Evolutionary conservation across 768 basidiomycete genomes (phyloP).

Genomic region (Phlegmacium glaucopus): DNA sequence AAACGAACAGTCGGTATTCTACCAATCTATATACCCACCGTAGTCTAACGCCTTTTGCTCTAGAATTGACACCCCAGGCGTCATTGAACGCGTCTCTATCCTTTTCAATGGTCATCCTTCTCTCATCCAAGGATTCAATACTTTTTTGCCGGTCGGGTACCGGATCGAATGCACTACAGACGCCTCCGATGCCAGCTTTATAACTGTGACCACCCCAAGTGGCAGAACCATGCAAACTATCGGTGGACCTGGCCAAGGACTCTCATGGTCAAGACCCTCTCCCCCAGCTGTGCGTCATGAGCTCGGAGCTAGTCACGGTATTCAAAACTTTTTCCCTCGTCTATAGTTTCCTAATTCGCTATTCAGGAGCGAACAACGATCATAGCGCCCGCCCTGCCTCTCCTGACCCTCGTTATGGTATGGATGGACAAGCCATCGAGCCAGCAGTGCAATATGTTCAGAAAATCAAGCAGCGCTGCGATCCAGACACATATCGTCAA

Average conservation of each 20-base stretch:
- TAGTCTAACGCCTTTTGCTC: conserved; percentile 1
- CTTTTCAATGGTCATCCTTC: conserved; percentile 88
- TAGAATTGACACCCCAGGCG: conserved; percentile 96
- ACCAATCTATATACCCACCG: not conserved
- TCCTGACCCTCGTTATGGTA: conserved; percentile 33
- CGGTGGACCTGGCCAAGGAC: conserved; percentile 35
- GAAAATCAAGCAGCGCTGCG: conserved; percentile 93
- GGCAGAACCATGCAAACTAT: conserved; percentile 62
- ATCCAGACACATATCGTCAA: conserved; percentile 80
- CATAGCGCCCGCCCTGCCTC: conserved; percentile 17
- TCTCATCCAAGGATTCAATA: conserved; percentile 98
- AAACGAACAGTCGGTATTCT: conserved; percentile 68
- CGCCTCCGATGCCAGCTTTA: conserved; percentile 57
- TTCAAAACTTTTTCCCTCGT: not conserved
- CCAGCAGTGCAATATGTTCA: conserved; percentile 94
- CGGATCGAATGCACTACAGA: conserved; percentile 81
- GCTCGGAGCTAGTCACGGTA: conserved; percentile 10
- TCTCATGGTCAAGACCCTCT: conserved; percentile 35
- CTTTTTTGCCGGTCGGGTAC: conserved; percentile 92
- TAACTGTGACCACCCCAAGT: conserved; percentile 76
- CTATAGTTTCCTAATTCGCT: not conserved
- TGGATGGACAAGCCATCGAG: conserved; percentile 51
- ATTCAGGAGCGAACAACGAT: conserved; percentile 4
- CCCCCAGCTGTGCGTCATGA: conserved; percentile 11
- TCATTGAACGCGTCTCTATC: conserved; percentile 91